Evolutionary conservation across 768 basidiomycete species (phyloP).

Genomic region (Mycena indigotica): DNA sequence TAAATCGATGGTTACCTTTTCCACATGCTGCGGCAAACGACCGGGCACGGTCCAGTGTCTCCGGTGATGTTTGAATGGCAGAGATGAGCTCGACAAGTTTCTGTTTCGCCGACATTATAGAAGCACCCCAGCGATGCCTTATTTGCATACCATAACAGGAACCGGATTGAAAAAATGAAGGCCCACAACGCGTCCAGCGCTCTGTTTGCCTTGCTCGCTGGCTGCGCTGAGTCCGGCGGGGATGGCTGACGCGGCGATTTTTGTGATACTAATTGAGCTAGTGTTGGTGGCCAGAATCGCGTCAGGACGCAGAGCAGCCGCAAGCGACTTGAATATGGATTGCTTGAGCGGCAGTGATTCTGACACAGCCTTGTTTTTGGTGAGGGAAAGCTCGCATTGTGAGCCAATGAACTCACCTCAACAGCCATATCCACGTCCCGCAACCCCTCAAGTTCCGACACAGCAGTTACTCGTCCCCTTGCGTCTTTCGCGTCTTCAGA

Average conservation of each 20-base stretch:
- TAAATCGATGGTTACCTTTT: conserved; percentile 59
- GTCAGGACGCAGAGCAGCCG: conserved; percentile 64
- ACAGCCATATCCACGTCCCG: conserved; percentile 89
- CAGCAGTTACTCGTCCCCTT: conserved; percentile 61
- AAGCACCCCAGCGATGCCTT: background rate
- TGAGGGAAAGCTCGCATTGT: background rate
- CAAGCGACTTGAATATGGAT: conserved; percentile 70
- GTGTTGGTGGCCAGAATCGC: conserved; percentile 92
- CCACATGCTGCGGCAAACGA: conserved; percentile 87
- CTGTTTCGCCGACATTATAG: conserved; percentile 39
- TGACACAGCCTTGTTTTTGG: conserved; percentile 70
- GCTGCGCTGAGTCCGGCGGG: conserved; percentile 57
- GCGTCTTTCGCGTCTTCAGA: conserved; percentile 74
- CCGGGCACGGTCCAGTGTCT: conserved; percentile 74
- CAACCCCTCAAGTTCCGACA: conserved; percentile 58
- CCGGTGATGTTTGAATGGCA: conserved; percentile 83
- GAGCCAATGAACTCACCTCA: conserved; percentile 58
- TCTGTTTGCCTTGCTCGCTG: conserved; percentile 63
- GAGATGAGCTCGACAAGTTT: conserved; percentile 96
- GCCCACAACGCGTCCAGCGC: conserved; percentile 79
- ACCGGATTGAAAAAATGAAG: conserved; percentile 97
- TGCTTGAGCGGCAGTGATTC: conserved; percentile 82
- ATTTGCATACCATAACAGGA: conserved; percentile 79
- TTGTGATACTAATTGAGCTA: conserved; percentile 92
- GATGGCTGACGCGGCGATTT: conserved; percentile 83